Evolutionary conservation across 305 asterid species (phyloP), one percentile per base, ranked within the genome.

Genomic region (Stenogyne calaminthoides): DNA sequence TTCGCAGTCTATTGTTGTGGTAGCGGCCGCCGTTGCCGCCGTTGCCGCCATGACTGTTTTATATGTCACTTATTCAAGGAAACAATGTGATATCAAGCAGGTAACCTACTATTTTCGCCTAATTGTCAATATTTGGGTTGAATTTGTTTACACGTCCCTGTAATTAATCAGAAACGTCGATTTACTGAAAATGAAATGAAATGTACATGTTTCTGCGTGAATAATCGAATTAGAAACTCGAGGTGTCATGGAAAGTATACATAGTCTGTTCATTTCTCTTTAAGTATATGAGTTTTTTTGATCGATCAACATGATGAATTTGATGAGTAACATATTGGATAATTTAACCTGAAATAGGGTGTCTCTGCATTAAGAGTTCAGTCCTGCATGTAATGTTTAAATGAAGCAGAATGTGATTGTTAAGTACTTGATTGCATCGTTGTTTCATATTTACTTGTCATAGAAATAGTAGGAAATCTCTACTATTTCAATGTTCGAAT

Each of bases 1-100:
- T 37, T 87, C 92, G 72, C 96, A 87, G 62, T 74, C 86, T 16
- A 65, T 75, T 61, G 62, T 80, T 25, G 74, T 80, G 44, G 78
- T 85, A 7, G 86, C 87, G 7, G 91, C 88, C 1, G 84, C 88
- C 1, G 80, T 82, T 25, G 82, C 85, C 67, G 77, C 91, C 6
- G 81, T 87, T 59, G 86, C 98, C 56, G 96, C 91, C 36, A 78
- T 88, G 27, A 76, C 86, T 2, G 67, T 84, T 14, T 85, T 88
- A 34, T 81, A 80, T 76, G 37, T 83, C 9, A 78, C 77, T 58
- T 76, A 79, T 69, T 70, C 82, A 1, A 78, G 69, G 70, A 69
- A 78, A 22, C 84, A 80, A 34, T 14, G 72, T 14, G 69, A 79
- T 71, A 2, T 81, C 62, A 77, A 77, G 51, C 85, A 81, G 86